Evolutionary conservation across 116 monocot species (phyloP).

Genomic region (Posidonia oceanica): DNA sequence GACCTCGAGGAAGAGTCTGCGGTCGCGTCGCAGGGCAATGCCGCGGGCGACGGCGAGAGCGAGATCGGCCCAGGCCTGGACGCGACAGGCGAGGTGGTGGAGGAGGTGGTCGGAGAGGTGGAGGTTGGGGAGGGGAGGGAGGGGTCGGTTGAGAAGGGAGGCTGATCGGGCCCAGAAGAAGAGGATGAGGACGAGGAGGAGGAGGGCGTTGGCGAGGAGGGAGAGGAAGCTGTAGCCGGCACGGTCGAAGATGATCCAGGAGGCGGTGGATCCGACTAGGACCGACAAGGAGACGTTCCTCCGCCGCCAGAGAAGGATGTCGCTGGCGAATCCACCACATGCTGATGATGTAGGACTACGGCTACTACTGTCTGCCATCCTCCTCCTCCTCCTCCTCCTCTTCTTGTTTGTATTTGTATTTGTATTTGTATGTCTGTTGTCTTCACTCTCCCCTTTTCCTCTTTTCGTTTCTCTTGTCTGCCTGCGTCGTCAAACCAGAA

Average conservation of each 20-base stretch:
- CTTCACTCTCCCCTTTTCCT: no score
- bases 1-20: conserved; percentile 57
- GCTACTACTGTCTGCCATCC: no score
- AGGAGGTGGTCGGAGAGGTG: conserved; percentile 62
- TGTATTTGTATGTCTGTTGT: no score
- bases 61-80: conserved; percentile 40
- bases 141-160: conserved; percentile 73
- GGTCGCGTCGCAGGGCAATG: conserved; percentile 51
- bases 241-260: conserved; percentile 74
- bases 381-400: no score
- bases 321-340: conserved; percentile 34
- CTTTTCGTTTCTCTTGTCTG: no score
- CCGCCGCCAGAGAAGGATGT: conserved; percentile 67
- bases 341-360: no score
- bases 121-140: conserved; percentile 79
- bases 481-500: no score
- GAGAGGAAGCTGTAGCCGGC: conserved; percentile 56
- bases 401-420: no score
- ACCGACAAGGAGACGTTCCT: conserved; percentile 22
- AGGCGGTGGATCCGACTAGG: conserved; percentile 28
- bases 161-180: conserved; percentile 98
- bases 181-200: conserved; percentile 70
- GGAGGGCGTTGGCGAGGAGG: conserved; percentile 56
- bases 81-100: conserved; percentile 28
- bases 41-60: conserved; percentile 46